These are phyloP conservation scores for Huntiella bhutanensis DNA, from an alignment of 2,329 filamentous ascomycete species.

Conservation along the genomic window DNA sequence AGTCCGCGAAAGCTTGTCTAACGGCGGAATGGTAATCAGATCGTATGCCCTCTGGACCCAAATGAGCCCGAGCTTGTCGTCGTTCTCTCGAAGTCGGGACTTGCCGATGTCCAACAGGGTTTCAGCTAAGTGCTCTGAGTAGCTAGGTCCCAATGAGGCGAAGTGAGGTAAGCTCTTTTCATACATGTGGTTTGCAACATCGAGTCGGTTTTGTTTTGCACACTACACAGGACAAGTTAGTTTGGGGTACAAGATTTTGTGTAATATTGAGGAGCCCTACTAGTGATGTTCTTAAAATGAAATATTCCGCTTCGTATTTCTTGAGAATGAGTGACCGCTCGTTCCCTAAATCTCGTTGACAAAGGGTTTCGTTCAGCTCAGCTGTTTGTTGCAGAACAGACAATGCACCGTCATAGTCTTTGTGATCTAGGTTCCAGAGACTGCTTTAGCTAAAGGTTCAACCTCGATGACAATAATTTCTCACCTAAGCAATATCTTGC, in stretches of 20 bases:
- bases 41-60: slow-evolving; percentile 58
- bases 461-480: slow-evolving; percentile 7
- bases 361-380: slow-evolving; percentile 2
- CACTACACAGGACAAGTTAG: slow-evolving; percentile 29
- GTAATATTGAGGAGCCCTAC: slow-evolving; percentile 23
- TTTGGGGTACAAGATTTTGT: background rate
- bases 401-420: slow-evolving; percentile 37
- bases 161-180: slow-evolving; percentile 30
- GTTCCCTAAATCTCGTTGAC: background rate
- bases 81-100: slow-evolving; percentile 30
- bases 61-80: slow-evolving; percentile 21
- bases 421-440: slow-evolving; percentile 23
- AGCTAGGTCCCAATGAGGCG: slow-evolving; percentile 24
- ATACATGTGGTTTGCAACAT: slow-evolving; percentile 66
- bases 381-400: slow-evolving; percentile 35
- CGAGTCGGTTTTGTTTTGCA: slow-evolving; percentile 53
- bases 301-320: slow-evolving; percentile 35
- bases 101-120: slow-evolving; percentile 56
- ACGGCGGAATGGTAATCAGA: slow-evolving; percentile 34
- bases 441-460: background rate
- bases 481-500: slow-evolving; percentile 42
- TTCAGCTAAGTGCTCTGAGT: slow-evolving; percentile 44
- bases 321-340: slow-evolving; percentile 1
- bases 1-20: slow-evolving; percentile 37
- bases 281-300: slow-evolving; percentile 44